phyloP scores from a whole-genome alignment of 2,329 filamentous ascomycete species.

The Chaetothyriales sp. region DNA sequence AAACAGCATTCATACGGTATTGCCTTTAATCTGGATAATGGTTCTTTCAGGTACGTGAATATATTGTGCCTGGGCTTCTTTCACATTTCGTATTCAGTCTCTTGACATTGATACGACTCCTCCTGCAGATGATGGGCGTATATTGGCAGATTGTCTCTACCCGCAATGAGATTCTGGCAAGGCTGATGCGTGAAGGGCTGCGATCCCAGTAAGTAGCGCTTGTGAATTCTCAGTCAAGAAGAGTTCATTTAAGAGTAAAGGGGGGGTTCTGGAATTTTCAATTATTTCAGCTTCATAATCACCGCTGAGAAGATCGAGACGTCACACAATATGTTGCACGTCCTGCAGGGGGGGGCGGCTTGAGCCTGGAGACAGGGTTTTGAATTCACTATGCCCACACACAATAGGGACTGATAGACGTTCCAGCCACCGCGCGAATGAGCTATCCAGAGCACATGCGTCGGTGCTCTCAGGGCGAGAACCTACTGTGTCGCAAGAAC shows the following conservation, averaged over 20 bases:
- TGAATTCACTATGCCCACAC: conserved; percentile 32
- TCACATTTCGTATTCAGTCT: conserved; percentile 81
- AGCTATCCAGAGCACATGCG: neutral
- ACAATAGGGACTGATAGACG: conserved; percentile 31
- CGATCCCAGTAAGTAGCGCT: too few species aligned
- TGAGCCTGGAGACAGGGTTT: conserved; percentile 20
- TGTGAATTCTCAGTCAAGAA: too few species aligned
- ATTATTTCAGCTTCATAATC: conserved; percentile 76
- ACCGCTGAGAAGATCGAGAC: conserved; percentile 3
- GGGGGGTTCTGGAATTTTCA: too few species aligned
- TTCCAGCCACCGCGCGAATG: conserved; percentile 14
- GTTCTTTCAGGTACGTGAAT: conserved; percentile 68
- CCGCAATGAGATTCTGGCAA: conserved; percentile 63
- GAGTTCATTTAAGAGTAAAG: too few species aligned
- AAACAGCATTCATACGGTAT: conserved; percentile 47
- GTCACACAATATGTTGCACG: conserved; percentile 1
- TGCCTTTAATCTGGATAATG: conserved; percentile 54
- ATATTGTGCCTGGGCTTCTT: conserved; percentile 71
- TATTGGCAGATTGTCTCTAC: conserved; percentile 76
- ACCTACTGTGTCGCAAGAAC: neutral
- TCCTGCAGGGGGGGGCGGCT: conserved; percentile 19
- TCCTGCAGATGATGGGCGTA: conserved; percentile 64
- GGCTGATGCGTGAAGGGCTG: conserved; percentile 58
- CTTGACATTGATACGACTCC: conserved; percentile 64
- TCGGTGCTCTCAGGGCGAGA: neutral